Base-by-base conservation (phyloP, 495 filamentous ascomycete species). In the Rhypophila decipiens region DNA sequence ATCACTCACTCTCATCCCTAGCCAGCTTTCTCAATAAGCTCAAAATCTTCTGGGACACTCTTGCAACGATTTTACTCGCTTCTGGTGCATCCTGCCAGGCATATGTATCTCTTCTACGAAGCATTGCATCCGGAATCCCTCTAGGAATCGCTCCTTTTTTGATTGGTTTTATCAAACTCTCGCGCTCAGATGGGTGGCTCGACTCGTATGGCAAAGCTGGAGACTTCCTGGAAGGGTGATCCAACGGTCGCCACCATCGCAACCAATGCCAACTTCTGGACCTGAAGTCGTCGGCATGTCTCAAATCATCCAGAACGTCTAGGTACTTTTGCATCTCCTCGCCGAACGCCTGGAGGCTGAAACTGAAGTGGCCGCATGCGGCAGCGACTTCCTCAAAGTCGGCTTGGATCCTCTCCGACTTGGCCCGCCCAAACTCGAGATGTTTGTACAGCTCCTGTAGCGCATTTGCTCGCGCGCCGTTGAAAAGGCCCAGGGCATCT, bases 341-440 rank as follows among this genome's bases (percentile, higher is more conserved):
- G 0, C 89, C 90, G 63, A 97, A 88, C 51, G 88, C 84, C 46
- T 90, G 75, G 21, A 98, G 70, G 17, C 86, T 90, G 57, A 89
- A 95, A 58, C 84, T 87, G 61, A 96, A 98, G 59, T 97, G 88
- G 2, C 91, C 90, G 57, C 93, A 98, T 37, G 88, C 91, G 4
- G 93, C 93, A 24, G 90, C 88, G 8, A 97, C 89, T 64, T 98
- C 93, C 62, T 98, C 93, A 41, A 95, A 85, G 59, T 96, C 93
- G 5, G 93, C 93, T 50, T 91, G 85, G n/a, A 87, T 71, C 34
- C 83, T 83, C 24, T 86, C 71, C 2, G 79, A 76, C 24, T 79
- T 73, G 4, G 80, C 67, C 45, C 77, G 78, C 33, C 79, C 76
- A 19, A 87, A 69, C 44, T 88, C 82, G 45, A 87, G 85, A 35